Evolutionary conservation across 257 asterid species (phyloP), one percentile per base, ranked within the genome.

Genomic region (Gentiana straminea): DNA sequence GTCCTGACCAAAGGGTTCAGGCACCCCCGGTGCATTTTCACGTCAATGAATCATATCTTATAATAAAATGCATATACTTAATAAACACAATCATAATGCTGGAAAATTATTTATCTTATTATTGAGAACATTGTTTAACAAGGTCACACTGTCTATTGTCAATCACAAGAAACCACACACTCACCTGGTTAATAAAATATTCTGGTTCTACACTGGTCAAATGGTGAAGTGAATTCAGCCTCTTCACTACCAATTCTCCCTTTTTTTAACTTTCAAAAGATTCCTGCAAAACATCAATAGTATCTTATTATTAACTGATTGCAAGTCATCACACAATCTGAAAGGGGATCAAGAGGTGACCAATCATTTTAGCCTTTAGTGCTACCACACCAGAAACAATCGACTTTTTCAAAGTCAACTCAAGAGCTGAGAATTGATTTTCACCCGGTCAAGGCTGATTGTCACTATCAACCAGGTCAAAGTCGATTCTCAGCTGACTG

Each of bases 1-100:
- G 24, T 63, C 55, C 65, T 48, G 70, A 80, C 83, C 60, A 4
- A 45, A 50, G 54, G 81, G 73, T 67, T 2, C 95, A 81, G 95
- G 52, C 97, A 83, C 95, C 94, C 97, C 95, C 61, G 95, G 95
- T 89, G 97, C 97, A 54, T 83, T 83, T 77, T 73, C 61, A 49
- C 72, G 69, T 86, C 82, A 86, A 79, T 77, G 43, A 77, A 24
- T 24, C 24, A 24, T 24, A 24, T 24, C 24, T 24, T 68, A 61
- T 43, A 37, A 54, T 49, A 62, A 70, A 67, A 62, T 7, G 8
- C 24, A 24, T 24, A 24, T 0, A 62, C 37, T 64, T 65, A 72
- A 33, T 3, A 45, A 50, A 61, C 7, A 63, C 35, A 62, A 48
- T 15, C 51, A 33, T 34, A 39, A 58, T 50, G 15, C 43, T 46